Conservation (phyloP, 176 grass and related monocot genomes). For the Avena sativa region DNA sequence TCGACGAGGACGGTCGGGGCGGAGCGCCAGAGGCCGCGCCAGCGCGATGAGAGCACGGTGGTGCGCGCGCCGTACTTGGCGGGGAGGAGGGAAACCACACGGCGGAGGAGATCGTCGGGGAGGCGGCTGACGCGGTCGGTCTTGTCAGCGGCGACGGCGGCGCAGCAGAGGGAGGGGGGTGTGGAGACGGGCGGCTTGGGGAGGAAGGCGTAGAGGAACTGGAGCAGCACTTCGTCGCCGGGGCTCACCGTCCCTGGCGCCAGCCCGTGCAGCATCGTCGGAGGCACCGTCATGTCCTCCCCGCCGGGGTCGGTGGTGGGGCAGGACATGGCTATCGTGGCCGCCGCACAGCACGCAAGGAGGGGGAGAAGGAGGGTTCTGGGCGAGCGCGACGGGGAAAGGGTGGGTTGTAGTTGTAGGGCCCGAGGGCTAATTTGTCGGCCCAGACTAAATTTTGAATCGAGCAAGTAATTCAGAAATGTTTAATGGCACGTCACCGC, state of each 20-base stretch:
- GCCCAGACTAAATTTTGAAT: too few species aligned
- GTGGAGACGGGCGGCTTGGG: neutral
- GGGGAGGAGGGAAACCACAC: conserved; percentile 24
- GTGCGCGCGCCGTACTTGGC: conserved; percentile 37
- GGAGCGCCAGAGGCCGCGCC: conserved; percentile 21
- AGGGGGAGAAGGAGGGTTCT: neutral
- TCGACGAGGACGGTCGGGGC: conserved; percentile 33
- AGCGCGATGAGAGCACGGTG: conserved; percentile 39
- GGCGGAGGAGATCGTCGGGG: neutral
- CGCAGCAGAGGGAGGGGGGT: neutral
- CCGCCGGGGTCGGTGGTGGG: neutral
- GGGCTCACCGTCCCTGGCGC: neutral
- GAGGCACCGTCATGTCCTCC: neutral
- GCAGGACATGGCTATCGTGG: neutral
- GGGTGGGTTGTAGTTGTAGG: too few species aligned
- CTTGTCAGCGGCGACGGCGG: neutral
- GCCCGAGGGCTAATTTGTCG: too few species aligned
- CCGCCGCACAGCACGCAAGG: neutral
- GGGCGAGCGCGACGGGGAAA: neutral
- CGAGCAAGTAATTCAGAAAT: too few species aligned
- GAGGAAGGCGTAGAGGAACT: neutral
- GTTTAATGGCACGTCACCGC: too few species aligned
- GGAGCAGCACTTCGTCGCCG: neutral
- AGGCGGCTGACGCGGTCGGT: neutral
- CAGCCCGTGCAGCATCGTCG: neutral